phyloP scores from a whole-genome alignment of 2,329 filamentous ascomycete species.

The Magnaporthiopsis rhizophila region DNA sequence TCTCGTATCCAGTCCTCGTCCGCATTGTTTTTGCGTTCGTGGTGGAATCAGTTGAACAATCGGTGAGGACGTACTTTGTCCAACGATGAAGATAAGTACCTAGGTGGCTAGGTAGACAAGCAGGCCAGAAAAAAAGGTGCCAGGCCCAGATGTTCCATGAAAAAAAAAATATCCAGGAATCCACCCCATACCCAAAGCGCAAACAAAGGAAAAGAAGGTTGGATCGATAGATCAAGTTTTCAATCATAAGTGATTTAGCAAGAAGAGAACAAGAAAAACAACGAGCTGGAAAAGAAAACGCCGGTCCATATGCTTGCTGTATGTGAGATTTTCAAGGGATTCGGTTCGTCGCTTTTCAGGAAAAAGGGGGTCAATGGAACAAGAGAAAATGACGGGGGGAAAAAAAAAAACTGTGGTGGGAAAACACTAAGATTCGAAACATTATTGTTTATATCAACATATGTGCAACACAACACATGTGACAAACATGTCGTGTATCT shows the following conservation, averaged over 20 bases:
- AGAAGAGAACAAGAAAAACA: background rate
- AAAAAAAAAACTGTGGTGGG: background rate
- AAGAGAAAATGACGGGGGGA: background rate
- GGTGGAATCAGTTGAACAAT: background rate
- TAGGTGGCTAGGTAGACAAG: no score
- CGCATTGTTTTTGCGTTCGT: background rate
- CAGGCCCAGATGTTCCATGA: background rate
- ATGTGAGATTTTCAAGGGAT: background rate
- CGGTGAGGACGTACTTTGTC: background rate
- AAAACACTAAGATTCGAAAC: background rate
- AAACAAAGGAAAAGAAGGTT: constrained; percentile 1
- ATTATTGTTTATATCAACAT: background rate
- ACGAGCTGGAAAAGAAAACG: background rate
- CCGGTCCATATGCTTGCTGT: constrained; percentile 2
- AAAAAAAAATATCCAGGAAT: background rate
- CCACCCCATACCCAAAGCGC: background rate
- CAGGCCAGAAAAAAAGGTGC: no score
- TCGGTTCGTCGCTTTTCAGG: background rate
- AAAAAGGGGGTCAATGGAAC: background rate
- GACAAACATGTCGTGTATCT: background rate
- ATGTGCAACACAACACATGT: constrained; percentile 1
- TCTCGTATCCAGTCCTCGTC: background rate
- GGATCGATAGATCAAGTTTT: no score
- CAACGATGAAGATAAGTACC: background rate
- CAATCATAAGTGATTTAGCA: background rate